A percentile compares a stretch with the other conserved stretches of the same genome.
phyloP scores from a whole-genome alignment of 768 basidiomycete species.

The Leucocoprinus leucothites region DNA sequence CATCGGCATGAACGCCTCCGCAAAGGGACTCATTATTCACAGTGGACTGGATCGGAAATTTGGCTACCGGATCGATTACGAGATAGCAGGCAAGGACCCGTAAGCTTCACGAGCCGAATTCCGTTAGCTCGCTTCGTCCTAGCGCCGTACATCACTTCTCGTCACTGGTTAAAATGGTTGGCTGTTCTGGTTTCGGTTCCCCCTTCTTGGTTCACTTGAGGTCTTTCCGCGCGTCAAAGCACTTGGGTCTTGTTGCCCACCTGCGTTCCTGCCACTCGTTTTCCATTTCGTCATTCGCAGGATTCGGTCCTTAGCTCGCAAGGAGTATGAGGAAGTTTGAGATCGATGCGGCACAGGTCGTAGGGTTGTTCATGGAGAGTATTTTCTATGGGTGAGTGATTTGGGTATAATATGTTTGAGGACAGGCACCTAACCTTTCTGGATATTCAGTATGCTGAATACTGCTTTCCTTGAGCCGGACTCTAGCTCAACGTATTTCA shows the following conservation, averaged over 20 bases:
- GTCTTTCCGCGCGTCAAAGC: neutral
- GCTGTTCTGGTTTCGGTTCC: too few species aligned
- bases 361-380: constrained; percentile 38
- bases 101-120: too few species aligned
- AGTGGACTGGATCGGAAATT: too few species aligned
- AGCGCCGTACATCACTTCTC: too few species aligned
- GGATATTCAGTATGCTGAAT: neutral
- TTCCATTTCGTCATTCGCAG: neutral
- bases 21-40: too few species aligned
- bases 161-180: too few species aligned
- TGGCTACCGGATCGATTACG: too few species aligned
- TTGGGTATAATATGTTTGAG: neutral
- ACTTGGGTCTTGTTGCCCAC: neutral
- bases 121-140: too few species aligned
- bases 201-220: too few species aligned
- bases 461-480: neutral
- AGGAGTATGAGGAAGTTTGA: constrained; percentile 17
- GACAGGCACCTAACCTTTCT: neutral
- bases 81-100: too few species aligned
- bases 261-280: constrained; percentile 2
- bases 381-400: constrained; percentile 31
- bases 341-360: constrained; percentile 35
- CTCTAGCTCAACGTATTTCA: too few species aligned
- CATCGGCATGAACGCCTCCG: too few species aligned
- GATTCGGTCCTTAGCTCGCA: neutral